Percentiles rank a stretch among this genome's conserved stretches.
Conservation (phyloP, 768 basidiomycete species). For the Collybiopsis luxurians region DNA sequence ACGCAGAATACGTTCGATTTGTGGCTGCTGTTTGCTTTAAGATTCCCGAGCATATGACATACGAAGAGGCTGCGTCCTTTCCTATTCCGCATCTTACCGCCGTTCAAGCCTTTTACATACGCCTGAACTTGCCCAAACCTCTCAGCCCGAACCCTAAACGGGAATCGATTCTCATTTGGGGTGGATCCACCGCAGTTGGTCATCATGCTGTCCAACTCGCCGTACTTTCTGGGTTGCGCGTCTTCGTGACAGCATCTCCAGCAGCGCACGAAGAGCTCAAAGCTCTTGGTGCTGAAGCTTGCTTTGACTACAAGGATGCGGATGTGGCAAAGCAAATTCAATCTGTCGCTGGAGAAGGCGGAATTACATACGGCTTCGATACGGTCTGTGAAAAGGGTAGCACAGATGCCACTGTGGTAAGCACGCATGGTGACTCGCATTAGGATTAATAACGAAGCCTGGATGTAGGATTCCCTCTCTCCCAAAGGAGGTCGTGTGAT, state of each 20-base stretch:
- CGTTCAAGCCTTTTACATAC: conserved; percentile 6
- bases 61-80: conserved; percentile 6
- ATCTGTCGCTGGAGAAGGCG: background rate
- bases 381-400: conserved; percentile 1
- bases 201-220: conserved; percentile 6
- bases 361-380: background rate
- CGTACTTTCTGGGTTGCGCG: background rate
- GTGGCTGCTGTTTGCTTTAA: background rate
- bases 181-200: conserved; percentile 6
- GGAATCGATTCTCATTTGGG: conserved; percentile 5
- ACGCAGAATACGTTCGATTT: conserved; percentile 5
- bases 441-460: too few species aligned
- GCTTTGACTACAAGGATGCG: conserved; percentile 3
- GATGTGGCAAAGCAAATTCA: conserved; percentile 4
- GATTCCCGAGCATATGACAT: background rate
- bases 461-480: background rate
- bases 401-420: background rate
- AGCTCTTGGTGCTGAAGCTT: conserved; percentile 1
- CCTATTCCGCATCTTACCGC: conserved; percentile 7
- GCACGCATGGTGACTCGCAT: background rate
- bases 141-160: background rate
- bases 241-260: conserved; percentile 2
- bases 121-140: conserved; percentile 1
- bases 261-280: conserved; percentile 1
- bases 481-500: background rate